These are phyloP conservation scores for Auriscalpium microsporum DNA, from an alignment of 768 basidiomycete genomes.

Conservation along the genomic window DNA sequence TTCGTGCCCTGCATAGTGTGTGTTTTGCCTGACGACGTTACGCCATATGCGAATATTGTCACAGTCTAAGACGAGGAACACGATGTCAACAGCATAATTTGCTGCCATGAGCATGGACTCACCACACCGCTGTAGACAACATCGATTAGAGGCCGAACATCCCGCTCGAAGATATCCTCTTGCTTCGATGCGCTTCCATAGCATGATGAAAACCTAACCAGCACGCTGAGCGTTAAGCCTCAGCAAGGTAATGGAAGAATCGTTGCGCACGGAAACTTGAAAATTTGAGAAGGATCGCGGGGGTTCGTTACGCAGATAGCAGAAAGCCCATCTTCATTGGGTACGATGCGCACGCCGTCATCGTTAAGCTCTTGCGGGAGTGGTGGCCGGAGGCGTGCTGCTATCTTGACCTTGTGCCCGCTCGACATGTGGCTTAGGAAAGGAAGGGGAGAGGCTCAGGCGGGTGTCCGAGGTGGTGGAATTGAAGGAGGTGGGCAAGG, in stretches of 20 bases:
- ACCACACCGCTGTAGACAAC: conserved; percentile 72
- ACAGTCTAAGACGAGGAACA: conserved; percentile 44
- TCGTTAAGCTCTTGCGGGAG: conserved; percentile 56
- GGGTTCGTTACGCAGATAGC: conserved; percentile 64
- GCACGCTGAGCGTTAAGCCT: not conserved
- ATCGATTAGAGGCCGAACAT: conserved; percentile 72
- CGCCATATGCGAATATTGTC: conserved; percentile 86
- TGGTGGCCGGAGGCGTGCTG: conserved; percentile 62
- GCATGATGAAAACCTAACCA: conserved; percentile 58
- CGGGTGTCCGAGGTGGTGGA: not conserved
- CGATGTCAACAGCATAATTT: too few relatives aligned
- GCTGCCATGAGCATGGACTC: conserved; percentile 19
- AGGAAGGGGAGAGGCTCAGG: not conserved
- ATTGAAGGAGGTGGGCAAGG: not conserved
- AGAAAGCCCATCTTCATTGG: conserved; percentile 30
- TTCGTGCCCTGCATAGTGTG: conserved; percentile 86
- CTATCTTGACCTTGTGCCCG: conserved; percentile 55
- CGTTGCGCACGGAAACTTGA: conserved; percentile 61
- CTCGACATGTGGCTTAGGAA: conserved; percentile 3
- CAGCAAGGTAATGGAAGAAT: not conserved
- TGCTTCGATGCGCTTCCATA: conserved; percentile 66
- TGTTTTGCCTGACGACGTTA: conserved; percentile 87
- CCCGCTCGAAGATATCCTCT: conserved; percentile 66
- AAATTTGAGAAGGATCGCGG: conserved; percentile 57
- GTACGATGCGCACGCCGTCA: conserved; percentile 46